Evolutionary conservation across 345 rosid genomes (phyloP).

Genomic region (Pistacia vera): DNA sequence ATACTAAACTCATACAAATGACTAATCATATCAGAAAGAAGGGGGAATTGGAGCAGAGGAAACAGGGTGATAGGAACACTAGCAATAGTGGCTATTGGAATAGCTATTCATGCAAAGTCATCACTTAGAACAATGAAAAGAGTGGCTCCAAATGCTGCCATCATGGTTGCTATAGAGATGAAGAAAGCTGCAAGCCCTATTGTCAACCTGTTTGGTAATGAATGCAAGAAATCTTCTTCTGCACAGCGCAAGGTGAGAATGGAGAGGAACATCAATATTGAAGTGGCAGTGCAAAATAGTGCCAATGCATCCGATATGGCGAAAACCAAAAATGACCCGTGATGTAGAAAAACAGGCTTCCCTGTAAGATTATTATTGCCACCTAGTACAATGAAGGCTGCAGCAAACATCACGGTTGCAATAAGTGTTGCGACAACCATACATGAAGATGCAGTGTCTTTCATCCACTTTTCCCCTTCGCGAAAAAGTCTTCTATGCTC

Average conservation of each 20-base stretch:
- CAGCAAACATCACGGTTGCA: constrained; percentile 41
- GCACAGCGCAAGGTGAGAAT: constrained; percentile 43
- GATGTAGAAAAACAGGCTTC: constrained; percentile 22
- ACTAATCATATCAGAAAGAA: constrained; percentile 23
- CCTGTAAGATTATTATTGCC: constrained; percentile 34
- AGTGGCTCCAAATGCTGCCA: constrained; percentile 35
- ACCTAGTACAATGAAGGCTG: constrained; percentile 44
- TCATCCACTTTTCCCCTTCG: constrained; percentile 43
- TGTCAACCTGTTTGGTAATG: constrained; percentile 35
- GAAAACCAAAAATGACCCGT: constrained; percentile 22
- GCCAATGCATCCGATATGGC: constrained; percentile 37
- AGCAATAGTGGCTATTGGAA: constrained; percentile 19
- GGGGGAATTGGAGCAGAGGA: constrained; percentile 36
- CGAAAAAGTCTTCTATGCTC: constrained; percentile 18
- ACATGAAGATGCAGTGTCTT: constrained; percentile 37
- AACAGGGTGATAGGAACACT: constrained; percentile 33
- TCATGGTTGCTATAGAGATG: constrained; percentile 43
- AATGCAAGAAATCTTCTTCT: constrained; percentile 32
- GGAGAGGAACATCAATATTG: constrained; percentile 38
- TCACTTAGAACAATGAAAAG: constrained; percentile 27
- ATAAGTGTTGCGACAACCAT: constrained; percentile 37
- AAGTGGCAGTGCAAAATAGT: constrained; percentile 30
- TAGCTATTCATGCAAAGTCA: constrained; percentile 25
- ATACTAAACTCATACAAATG: constrained; percentile 1
- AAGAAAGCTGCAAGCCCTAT: constrained; percentile 39